These are phyloP conservation scores for Termitomyces sp. DNA, from an alignment of 768 basidiomycete genomes.

Conservation along the genomic window DNA sequence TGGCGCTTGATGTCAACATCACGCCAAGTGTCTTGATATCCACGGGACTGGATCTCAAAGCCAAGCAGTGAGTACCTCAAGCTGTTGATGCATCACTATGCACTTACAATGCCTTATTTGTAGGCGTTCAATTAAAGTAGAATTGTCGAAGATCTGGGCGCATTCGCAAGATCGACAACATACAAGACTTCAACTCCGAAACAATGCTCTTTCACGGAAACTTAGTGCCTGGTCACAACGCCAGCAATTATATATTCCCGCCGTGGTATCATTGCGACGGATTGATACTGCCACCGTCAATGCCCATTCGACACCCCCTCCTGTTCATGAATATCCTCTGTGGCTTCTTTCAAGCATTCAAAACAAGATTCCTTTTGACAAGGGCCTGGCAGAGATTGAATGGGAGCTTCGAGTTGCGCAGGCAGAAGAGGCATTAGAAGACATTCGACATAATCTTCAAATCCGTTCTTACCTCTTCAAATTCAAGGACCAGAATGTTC, in stretches of 20 bases:
- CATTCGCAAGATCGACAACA: constrained; percentile 7
- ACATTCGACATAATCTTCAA: not conserved
- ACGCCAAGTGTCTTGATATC: constrained; percentile 8
- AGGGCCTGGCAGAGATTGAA: not conserved
- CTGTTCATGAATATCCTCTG: not conserved
- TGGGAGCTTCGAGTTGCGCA: not conserved
- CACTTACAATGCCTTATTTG: not conserved
- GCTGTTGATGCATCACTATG: not conserved
- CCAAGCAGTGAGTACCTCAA: constrained; percentile 15
- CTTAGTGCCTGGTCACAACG: not conserved
- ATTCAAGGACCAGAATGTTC: not conserved
- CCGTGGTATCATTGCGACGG: not conserved
- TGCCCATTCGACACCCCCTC: not conserved
- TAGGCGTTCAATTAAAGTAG: constrained; percentile 2
- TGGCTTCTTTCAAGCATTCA: not conserved
- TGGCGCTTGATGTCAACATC: constrained; percentile 8
- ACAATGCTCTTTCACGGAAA: constrained; percentile 4
- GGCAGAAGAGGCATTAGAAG: not conserved
- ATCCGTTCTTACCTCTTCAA: not conserved
- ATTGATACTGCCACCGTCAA: not conserved
- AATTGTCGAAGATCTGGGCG: not conserved
- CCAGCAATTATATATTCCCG: constrained; percentile 15
- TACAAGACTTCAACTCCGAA: constrained; percentile 5
- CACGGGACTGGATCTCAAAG: constrained; percentile 14
- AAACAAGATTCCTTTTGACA: not conserved